Evolutionary conservation across 73 alveolate species (phyloP), one percentile per base, ranked within the genome.

Genomic region (Urostyla sp.): DNA sequence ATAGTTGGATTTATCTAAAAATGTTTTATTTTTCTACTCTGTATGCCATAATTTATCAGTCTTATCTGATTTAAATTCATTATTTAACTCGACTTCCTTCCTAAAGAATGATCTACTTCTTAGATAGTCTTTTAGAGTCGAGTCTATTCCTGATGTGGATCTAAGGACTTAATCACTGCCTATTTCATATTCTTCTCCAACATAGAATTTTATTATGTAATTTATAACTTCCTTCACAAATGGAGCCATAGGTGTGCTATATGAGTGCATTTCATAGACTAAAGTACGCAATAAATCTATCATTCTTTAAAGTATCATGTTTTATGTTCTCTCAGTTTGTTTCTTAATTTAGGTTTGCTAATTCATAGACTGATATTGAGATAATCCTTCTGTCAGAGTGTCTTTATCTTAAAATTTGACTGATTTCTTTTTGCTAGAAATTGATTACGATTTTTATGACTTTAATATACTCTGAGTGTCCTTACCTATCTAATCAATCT

Each of bases 131-230:
- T 92, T 87, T 26, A 84, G 61, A 26, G 74, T 80, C 13, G 61
- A 16, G 18, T 34, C 59, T 18, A 35, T 49, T 15, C 72, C 66
- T 5, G 79, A 21, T 13, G 76, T 75, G 28, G 36, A 56, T 44
- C 78, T 36, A 1, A 81, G 73, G 10, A 81, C 91, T 24, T 10
- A 36, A 49, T 81, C 85, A 0, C 85, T 67, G 49, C 91, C 93
- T 72, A 93, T 87, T 56, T 88, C 90, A 46, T 84, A 78, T 60
- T 93, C 98, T 84, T 93, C 98, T 36, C 98, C 98, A 30, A 86
- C 86, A 73, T 81, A 93, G 72, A 90, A 56, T 74, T 88, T 90
- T 23, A 91, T 83, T 43, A 93, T 75, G 85, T 84, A 87, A 49
- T 90, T 82, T 52, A 93, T 57, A 26, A 93, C 86, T 56, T 90